Evolutionary conservation across 371 early-diverging fungal species (phyloP).

Genomic region (Rhizopus sp.): DNA sequence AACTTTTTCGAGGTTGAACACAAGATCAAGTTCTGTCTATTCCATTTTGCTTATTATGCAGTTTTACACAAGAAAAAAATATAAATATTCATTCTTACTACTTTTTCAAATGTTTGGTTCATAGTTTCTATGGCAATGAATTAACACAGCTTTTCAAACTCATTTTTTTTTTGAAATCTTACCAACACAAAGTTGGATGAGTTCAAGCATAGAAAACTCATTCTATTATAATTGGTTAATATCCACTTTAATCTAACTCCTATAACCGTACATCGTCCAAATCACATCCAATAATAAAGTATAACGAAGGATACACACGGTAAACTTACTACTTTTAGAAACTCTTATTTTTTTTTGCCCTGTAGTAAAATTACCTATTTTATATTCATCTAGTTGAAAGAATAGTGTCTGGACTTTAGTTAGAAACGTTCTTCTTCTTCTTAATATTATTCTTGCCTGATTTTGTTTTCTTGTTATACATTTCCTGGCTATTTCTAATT

Average conservation of each 20-base stretch:
- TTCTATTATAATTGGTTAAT: slow-evolving; percentile 29
- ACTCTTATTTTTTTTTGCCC: neutral
- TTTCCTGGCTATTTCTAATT: slow-evolving; percentile 33
- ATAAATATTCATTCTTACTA: slow-evolving; percentile 29
- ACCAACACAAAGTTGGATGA: slow-evolving; percentile 53
- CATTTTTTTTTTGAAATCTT: slow-evolving; percentile 16
- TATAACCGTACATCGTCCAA: slow-evolving; percentile 22
- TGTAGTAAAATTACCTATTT: slow-evolving; percentile 28
- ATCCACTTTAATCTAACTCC: neutral
- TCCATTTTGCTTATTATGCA: slow-evolving; percentile 6
- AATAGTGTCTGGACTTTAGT: slow-evolving; percentile 19
- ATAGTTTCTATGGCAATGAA: slow-evolving; percentile 31
- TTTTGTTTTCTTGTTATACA: slow-evolving; percentile 35
- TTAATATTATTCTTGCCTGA: slow-evolving; percentile 21
- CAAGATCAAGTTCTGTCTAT: slow-evolving; percentile 53
- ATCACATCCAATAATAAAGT: slow-evolving; percentile 48
- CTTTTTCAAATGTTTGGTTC: slow-evolving; percentile 49
- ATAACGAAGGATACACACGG: slow-evolving; percentile 44
- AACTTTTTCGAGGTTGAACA: slow-evolving; percentile 50
- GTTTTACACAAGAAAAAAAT: neutral
- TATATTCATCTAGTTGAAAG: slow-evolving; percentile 15
- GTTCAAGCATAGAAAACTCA: slow-evolving; percentile 47
- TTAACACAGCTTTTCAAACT: neutral
- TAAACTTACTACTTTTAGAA: slow-evolving; percentile 26
- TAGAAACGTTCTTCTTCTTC: slow-evolving; percentile 2